phyloP scores from a whole-genome alignment of 129 eudicot genomes.

The Calendula officinalis region DNA sequence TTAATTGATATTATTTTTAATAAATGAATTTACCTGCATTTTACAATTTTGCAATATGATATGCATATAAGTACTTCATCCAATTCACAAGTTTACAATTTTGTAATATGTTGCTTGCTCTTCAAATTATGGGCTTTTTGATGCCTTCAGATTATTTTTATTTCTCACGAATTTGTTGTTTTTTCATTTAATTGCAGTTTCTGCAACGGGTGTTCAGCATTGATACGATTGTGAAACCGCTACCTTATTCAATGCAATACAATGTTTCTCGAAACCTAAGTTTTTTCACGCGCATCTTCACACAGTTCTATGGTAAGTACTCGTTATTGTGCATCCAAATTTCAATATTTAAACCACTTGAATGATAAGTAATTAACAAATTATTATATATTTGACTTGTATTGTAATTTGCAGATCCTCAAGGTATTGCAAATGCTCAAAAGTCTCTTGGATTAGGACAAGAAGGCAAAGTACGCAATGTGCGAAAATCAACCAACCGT shows the following conservation, averaged over 20 bases:
- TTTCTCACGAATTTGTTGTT: background rate
- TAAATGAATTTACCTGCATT: no score
- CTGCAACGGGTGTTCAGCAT: conserved; percentile 84
- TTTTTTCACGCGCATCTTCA: conserved; percentile 87
- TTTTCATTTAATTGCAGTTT: conserved; percentile 55
- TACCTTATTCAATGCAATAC: conserved; percentile 82
- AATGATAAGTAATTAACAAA: background rate
- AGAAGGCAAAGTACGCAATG: conserved; percentile 78
- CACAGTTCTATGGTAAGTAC: conserved; percentile 82
- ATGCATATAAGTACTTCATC: no score
- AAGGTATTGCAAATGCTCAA: conserved; percentile 92
- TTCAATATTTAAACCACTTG: background rate
- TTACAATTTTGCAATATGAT: no score
- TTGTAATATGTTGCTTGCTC: background rate
- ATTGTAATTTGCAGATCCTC: conserved; percentile 58
- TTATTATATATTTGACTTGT: background rate
- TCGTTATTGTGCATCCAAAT: background rate
- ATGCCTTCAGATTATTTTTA: background rate
- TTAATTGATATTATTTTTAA: no score
- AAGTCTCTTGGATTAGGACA: conserved; percentile 91
- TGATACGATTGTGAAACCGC: conserved; percentile 85
- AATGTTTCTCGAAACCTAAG: conserved; percentile 84
- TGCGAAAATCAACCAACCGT: conserved; percentile 49
- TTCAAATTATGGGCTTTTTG: background rate
- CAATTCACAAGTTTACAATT: background rate